Evolutionary conservation across 768 basidiomycete species (phyloP), one percentile per base, ranked within the genome.

Genomic region (Amanita fuliginea): DNA sequence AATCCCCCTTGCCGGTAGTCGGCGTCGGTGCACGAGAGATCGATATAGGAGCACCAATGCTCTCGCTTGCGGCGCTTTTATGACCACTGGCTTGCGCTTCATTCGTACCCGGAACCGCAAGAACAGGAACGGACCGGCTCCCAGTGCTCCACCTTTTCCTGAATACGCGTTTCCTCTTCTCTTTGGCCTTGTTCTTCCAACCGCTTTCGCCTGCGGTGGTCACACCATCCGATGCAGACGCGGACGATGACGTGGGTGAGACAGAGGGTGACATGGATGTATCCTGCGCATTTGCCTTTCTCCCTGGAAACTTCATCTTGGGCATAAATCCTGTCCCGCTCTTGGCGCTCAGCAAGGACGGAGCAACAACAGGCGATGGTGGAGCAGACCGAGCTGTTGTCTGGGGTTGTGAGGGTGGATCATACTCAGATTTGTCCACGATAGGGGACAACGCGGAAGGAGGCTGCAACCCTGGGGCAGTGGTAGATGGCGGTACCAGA

Each of bases 1-100:
- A 70, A 36, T 53, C 61, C 19, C 57, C 62, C 33, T 59, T 62
- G 44, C 59, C 56, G 49, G 53, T 57, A n/a, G 40, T 50, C 51
- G 60, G 62, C 18, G n/a, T 33, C 46, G 42, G 11, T 3, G 7
- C 18, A 11, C 7, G 24, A 13, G n/a, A 11, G 19, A 9, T 18
- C 39, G 39, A 10, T 32, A 21, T n/a, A 42, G 37, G 42, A 45
- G 3, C 39, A 41, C 41, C 16, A 16, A 16, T 37, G 30, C 16
- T 41, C 19, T 41, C 41, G 11, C 37, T 49, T 24, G 24, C 39
- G 30, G n/a, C 18, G 2, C 36, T 14, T n/a, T 14, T 21, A 22
- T 19, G 13, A 13, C 41, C 41, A 7, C n/a, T 2, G 19, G 24
- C 16, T 13, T n/a, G 19, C 41, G 41, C 19, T n/a, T 18, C 19